Percentiles rank a stretch among this genome's conserved stretches.
Conservation (phyloP, 2,329 filamentous ascomycete species). For the Domatiomyces globalis region DNA sequence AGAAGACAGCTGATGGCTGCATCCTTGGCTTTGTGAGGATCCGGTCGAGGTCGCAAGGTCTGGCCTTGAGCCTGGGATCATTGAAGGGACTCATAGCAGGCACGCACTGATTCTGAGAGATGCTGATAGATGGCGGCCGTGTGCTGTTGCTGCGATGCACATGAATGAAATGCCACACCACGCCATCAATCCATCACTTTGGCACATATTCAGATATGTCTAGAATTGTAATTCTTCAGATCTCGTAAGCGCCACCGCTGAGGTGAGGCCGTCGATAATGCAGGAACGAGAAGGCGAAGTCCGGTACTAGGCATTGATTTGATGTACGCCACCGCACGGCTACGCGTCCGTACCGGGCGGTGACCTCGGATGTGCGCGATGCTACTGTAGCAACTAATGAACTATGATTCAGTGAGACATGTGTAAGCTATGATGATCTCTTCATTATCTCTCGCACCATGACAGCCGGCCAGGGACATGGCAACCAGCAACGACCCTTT, state of each 20-base stretch:
- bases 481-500: neutral
- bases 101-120: constrained; percentile 9
- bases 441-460: neutral
- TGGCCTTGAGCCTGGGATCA: constrained; percentile 84
- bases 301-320: too few species aligned
- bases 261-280: neutral
- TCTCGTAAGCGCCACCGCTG: neutral
- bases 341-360: neutral
- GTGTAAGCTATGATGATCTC: neutral
- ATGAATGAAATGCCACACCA: too few species aligned
- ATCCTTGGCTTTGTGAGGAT: constrained; percentile 97
- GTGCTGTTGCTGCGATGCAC: neutral
- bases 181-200: neutral
- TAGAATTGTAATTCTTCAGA: neutral
- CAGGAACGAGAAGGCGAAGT: neutral
- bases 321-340: too few species aligned
- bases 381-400: neutral
- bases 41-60: constrained; percentile 86
- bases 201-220: neutral
- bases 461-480: neutral
- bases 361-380: neutral
- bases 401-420: neutral
- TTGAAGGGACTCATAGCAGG: constrained; percentile 82
- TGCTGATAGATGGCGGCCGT: neutral
- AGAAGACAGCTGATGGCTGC: constrained; percentile 89